Percentiles rank a stretch among this genome's conserved stretches.
phyloP scores from a whole-genome alignment of 768 basidiomycete genomes.

The Leccinum sublutescens region DNA sequence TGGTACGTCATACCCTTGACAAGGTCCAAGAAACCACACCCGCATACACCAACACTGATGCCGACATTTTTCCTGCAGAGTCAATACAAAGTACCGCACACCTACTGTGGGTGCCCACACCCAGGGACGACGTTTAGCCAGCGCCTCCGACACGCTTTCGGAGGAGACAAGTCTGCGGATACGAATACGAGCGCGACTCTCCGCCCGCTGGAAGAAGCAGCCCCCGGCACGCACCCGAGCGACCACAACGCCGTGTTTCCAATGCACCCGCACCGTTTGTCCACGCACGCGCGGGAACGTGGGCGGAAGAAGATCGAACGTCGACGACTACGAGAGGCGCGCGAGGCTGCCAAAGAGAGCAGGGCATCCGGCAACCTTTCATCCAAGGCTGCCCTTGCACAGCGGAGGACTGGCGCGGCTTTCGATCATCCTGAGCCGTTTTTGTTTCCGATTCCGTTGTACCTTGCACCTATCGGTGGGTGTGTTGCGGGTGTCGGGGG shows the following conservation, averaged over 20 bases:
- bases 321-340: too few relatives aligned
- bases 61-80: slow-evolving; percentile 23
- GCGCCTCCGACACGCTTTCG: slow-evolving; percentile 1
- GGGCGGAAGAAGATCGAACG: too few relatives aligned
- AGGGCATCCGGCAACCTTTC: too few relatives aligned
- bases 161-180: slow-evolving; percentile 2
- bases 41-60: background rate
- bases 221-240: slow-evolving; percentile 49
- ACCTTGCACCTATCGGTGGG: too few relatives aligned
- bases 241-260: slow-evolving; percentile 50
- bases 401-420: too few relatives aligned
- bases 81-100: slow-evolving; percentile 52
- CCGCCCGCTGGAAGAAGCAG: slow-evolving; percentile 34
- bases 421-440: too few relatives aligned
- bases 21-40: too few relatives aligned
- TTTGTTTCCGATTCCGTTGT: too few relatives aligned
- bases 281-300: background rate
- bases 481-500: background rate
- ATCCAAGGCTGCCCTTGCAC: too few relatives aligned
- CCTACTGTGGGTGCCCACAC: slow-evolving; percentile 56
- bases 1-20: slow-evolving; percentile 26
- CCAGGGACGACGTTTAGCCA: slow-evolving; percentile 40
- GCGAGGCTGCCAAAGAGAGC: too few relatives aligned
- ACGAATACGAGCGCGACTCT: slow-evolving; percentile 18
- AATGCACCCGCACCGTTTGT: slow-evolving; percentile 14